Percentiles rank a stretch among this genome's conserved stretches.
These are phyloP conservation scores for Biancaea sappan DNA, from an alignment of 306 rosid genomes.

Conservation along the genomic window DNA sequence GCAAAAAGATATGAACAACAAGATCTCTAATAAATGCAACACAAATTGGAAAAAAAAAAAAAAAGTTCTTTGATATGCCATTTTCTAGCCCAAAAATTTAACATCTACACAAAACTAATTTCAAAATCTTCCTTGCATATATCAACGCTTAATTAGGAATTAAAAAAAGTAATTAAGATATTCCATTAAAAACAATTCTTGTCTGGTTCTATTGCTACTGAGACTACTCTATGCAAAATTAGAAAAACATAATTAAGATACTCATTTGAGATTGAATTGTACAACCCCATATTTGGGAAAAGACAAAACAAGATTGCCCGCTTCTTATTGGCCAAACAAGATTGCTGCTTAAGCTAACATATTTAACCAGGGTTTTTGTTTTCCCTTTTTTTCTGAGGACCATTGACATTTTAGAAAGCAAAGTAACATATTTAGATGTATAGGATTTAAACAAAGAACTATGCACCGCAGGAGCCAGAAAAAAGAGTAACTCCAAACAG, in stretches of 20 bases:
- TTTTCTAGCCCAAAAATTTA: not conserved
- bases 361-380: not conserved
- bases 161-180: not conserved
- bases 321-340: too few relatives aligned
- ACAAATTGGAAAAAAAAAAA: not conserved
- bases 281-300: not conserved
- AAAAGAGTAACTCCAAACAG: not conserved
- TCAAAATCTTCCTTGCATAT: conserved; percentile 15
- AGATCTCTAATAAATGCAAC: not conserved
- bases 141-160: not conserved
- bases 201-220: not conserved
- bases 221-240: conserved; percentile 5
- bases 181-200: not conserved
- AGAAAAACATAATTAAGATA: not conserved
- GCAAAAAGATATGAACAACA: conserved; percentile 9
- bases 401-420: not conserved
- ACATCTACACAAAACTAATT: not conserved
- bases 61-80: not conserved
- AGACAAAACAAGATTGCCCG: not conserved
- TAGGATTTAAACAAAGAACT: not conserved
- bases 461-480: not conserved
- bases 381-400: not conserved
- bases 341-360: not conserved
- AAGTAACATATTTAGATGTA: not conserved
- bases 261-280: conserved; percentile 16